Conservation (phyloP, 495 filamentous ascomycete genomes). For the Penicillium lividum region DNA sequence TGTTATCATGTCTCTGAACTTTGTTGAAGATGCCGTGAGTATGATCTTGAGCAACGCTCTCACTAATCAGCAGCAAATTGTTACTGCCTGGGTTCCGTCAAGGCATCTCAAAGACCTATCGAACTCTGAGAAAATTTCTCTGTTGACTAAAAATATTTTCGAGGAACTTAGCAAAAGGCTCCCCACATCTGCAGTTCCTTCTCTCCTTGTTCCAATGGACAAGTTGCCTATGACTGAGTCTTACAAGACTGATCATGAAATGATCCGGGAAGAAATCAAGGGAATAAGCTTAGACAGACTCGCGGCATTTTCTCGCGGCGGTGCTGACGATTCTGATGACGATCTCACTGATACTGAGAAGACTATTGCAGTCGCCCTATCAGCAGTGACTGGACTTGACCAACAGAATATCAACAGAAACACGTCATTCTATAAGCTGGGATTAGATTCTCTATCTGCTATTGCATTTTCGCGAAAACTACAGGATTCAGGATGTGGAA, state of each 20-base stretch:
- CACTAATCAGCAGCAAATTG: conserved; percentile 43
- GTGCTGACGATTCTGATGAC: conserved; percentile 13
- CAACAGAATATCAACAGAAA: conserved; percentile 43
- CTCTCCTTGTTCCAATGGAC: conserved; percentile 64
- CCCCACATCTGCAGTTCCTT: conserved; percentile 69
- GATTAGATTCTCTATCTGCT: conserved; percentile 79
- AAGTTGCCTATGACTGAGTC: conserved; percentile 62
- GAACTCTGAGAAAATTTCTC: conserved; percentile 9
- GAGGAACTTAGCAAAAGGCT: conserved; percentile 42
- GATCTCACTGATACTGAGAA: conserved; percentile 42
- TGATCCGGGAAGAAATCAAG: conserved; percentile 37
- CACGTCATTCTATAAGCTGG: conserved; percentile 62
- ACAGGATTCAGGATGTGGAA: conserved; percentile 35
- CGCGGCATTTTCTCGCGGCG: conserved; percentile 26
- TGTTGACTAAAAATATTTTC: conserved; percentile 39
- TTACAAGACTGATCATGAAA: conserved; percentile 61
- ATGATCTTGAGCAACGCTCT: conserved; percentile 41
- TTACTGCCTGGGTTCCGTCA: conserved; percentile 59
- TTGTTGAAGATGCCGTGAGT: conserved; percentile 55
- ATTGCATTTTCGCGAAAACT: conserved; percentile 63
- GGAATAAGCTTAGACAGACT: conserved; percentile 24
- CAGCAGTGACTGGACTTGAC: conserved; percentile 47
- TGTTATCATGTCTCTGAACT: conserved; percentile 42
- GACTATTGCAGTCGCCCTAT: conserved; percentile 52
- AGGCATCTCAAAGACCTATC: conserved; percentile 5